Base-by-base conservation (phyloP, 768 basidiomycete species). In the Brasilioporus rufonigricans region DNA sequence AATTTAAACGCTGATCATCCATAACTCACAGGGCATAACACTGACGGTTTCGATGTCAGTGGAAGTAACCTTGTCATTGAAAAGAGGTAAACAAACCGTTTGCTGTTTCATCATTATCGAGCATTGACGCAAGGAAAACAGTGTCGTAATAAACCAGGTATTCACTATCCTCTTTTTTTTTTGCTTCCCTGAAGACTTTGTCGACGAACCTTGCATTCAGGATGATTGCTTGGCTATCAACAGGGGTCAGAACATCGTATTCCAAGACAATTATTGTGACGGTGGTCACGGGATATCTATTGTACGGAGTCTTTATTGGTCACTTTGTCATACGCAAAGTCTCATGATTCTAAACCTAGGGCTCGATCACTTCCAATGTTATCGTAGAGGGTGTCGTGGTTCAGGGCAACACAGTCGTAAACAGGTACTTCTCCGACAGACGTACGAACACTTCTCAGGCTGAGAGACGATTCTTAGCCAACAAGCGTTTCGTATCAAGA, bases 281-380 rank as follows among this genome's bases (percentile, higher is more conserved):
- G 75, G 76, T 26, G 85, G 87, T 3, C 86, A 89, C 46, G 86
- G 87, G 27, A 80, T 86, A 56, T 85, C 83, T 4, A 75, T 87
- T 26, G 75, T 73, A 46, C 36, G 54, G 55, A 3, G 26, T 39
- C n/a, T n/a, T 23, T 2, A 27, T 9, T 18, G 6, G 12, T 31
- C 24, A 8, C 13, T 13, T n/a, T n/a, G n/a, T n/a, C n/a, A n/a
- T n/a, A n/a, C n/a, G n/a, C n/a, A 16, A 26, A 44, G 31, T 39
- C 41, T 48, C 49, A 60, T 21, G 8, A 19, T 32, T 5, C 7
- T 23, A 7, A 31, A 40, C 21, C 23, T 47, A 84, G 82, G 86
- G n/a, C n/a, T n/a, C n/a, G n/a, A n/a, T n/a, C n/a, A n/a, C n/a
- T n/a, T n/a, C n/a, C n/a, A n/a, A n/a, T n/a, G n/a, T n/a, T n/a